Evolutionary conservation across 352 stramenopile species (phyloP).

Genomic region (Phytopythium delawarense): DNA sequence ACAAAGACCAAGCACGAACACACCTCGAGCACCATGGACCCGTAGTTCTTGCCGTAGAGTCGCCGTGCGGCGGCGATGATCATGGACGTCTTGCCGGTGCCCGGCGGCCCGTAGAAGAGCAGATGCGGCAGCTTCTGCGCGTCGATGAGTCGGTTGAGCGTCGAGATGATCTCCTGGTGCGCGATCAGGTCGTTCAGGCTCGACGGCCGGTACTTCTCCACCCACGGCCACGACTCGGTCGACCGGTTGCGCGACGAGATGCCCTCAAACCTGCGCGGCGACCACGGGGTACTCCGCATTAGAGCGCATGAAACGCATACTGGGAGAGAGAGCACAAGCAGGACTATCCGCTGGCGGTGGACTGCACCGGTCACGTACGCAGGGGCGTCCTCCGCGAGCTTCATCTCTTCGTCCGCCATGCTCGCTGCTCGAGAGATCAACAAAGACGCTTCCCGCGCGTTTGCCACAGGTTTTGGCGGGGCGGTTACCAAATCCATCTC

Average conservation of each 20-base stretch:
- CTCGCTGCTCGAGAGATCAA: neutral
- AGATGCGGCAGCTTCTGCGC: conserved; percentile 96
- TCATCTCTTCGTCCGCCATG: conserved; percentile 70
- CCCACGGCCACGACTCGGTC: conserved; percentile 92
- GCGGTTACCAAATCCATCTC: neutral
- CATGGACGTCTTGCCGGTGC: conserved; percentile 97
- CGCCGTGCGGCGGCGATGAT: conserved; percentile 95
- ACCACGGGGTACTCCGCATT: neutral
- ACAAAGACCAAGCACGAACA: neutral
- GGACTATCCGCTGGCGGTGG: neutral
- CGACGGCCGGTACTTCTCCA: conserved; percentile 97
- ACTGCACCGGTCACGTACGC: conserved; percentile 6
- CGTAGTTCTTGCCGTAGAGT: conserved; percentile 95
- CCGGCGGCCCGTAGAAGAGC: conserved; percentile 96
- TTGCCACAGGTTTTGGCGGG: neutral
- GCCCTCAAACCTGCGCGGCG: conserved; percentile 52
- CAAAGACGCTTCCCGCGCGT: neutral
- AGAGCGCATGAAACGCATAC: neutral
- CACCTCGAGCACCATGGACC: conserved; percentile 92
- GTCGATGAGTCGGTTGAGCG: conserved; percentile 95
- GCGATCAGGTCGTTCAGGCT: conserved; percentile 94
- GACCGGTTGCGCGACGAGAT: conserved; percentile 79
- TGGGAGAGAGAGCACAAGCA: neutral
- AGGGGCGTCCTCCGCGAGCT: conserved; percentile 43
- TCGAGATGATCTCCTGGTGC: conserved; percentile 96